These are phyloP conservation scores for Eragrostis curvula DNA, from an alignment of 176 grass and related monocot species.

Conservation along the genomic window DNA sequence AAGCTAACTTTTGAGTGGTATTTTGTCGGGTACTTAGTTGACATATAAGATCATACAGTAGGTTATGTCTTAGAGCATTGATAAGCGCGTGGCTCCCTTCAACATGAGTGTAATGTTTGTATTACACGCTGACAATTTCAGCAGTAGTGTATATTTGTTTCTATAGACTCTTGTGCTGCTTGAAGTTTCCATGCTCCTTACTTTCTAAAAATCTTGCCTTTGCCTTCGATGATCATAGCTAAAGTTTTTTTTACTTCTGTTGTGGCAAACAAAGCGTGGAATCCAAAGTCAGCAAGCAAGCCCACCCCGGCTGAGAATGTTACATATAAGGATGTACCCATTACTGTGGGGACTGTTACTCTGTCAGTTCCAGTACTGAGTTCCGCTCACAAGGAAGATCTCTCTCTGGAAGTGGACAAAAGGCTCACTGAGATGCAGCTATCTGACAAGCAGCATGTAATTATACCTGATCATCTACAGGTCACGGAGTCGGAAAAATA, in stretches of 20 bases:
- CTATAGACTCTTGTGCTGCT: background rate
- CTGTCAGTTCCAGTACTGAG: conserved; percentile 40
- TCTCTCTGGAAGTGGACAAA: conserved; percentile 47
- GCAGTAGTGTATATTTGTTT: background rate
- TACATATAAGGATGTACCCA: conserved; percentile 40
- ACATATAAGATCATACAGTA: background rate
- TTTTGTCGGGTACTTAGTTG: background rate
- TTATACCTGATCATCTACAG: conserved; percentile 91
- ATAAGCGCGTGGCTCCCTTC: background rate
- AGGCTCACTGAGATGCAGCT: conserved; percentile 49
- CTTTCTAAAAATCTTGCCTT: background rate
- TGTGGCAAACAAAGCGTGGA: conserved; percentile 81
- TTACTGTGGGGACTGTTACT: conserved; percentile 48
- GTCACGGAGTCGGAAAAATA: conserved; percentile 78
- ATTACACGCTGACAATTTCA: background rate
- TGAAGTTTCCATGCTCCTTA: background rate
- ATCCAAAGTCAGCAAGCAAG: conserved; percentile 68
- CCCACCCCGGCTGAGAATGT: conserved; percentile 47
- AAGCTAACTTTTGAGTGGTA: background rate
- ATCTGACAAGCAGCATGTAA: conserved; percentile 71
- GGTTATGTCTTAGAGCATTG: background rate
- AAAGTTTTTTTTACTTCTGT: conserved; percentile 24
- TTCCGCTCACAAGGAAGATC: conserved; percentile 36
- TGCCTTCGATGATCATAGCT: background rate
- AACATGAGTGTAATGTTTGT: background rate